Evolutionary conservation across 2,329 filamentous ascomycete genomes (phyloP).

Genomic region (Cladosporium colombiae): DNA sequence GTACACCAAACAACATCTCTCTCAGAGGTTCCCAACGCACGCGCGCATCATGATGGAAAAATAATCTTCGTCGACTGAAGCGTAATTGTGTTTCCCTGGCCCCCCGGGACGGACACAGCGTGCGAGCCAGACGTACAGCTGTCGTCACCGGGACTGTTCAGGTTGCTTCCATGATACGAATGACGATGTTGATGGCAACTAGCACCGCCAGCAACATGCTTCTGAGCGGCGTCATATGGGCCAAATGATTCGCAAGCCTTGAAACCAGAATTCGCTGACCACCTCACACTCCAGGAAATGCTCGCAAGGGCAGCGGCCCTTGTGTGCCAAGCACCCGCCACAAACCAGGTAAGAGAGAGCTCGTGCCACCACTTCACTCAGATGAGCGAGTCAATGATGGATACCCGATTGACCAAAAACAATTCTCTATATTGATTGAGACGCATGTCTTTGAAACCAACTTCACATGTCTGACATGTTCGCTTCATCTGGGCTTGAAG

Average conservation of each 20-base stretch:
- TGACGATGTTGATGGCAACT: neutral
- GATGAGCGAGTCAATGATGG: neutral
- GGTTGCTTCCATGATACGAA: neutral
- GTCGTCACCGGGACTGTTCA: neutral
- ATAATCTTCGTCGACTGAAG: neutral
- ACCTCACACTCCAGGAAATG: neutral
- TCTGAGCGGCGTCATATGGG: neutral
- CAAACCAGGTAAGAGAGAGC: neutral
- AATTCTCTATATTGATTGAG: neutral
- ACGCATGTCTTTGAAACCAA: neutral
- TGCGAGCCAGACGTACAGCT: neutral
- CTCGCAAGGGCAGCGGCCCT: neutral
- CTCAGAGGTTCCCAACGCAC: neutral
- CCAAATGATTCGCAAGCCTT: neutral
- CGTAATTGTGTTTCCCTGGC: neutral
- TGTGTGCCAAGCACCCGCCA: neutral
- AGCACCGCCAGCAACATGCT: neutral
- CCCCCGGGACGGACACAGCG: slow-evolving; percentile 2
- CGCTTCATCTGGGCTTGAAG: neutral
- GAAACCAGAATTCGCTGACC: neutral
- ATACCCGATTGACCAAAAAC: neutral
- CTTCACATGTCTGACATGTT: neutral
- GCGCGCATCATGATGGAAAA: neutral
- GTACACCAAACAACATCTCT: neutral
- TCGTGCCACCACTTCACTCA: neutral